Conservation (phyloP, 805 yeast species). For the Metschnikowia shivogae region DNA sequence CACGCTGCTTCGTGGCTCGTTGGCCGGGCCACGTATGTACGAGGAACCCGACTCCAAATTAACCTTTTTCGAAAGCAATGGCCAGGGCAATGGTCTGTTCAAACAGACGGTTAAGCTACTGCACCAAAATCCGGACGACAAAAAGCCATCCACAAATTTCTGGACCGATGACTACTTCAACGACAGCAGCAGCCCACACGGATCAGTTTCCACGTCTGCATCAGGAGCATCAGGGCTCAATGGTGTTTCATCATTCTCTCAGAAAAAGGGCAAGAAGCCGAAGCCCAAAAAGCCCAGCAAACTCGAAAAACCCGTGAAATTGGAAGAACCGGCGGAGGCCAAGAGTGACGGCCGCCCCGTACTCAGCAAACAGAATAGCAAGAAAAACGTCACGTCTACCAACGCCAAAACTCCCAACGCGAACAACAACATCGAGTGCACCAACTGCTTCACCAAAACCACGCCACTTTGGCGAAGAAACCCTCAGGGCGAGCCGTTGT, state of each 20-base stretch:
- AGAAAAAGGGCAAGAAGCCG: conserved; percentile 10
- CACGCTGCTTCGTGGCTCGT: neutral
- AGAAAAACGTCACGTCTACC: neutral
- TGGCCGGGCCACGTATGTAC: neutral
- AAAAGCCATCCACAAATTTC: neutral
- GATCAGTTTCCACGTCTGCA: conserved; percentile 11
- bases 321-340: neutral
- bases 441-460: conserved; percentile 86
- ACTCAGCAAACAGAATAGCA: conserved; percentile 7
- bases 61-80: neutral
- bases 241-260: conserved; percentile 9
- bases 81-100: neutral
- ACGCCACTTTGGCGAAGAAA: conserved; percentile 96
- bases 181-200: conserved; percentile 8
- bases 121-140: neutral
- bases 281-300: conserved; percentile 3
- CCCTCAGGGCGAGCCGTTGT: conserved; percentile 86
- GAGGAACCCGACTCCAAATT: conserved; percentile 1
- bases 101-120: neutral
- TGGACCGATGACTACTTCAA: conserved; percentile 4
- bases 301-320: neutral
- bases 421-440: conserved; percentile 44
- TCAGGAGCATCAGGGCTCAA: conserved; percentile 10
- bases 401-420: neutral
- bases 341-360: neutral